A percentile compares a stretch with the other conserved stretches of the same genome.
These are phyloP conservation scores for Curvularia verruculosa DNA, from an alignment of 2,329 filamentous ascomycete genomes.

Conservation along the genomic window DNA sequence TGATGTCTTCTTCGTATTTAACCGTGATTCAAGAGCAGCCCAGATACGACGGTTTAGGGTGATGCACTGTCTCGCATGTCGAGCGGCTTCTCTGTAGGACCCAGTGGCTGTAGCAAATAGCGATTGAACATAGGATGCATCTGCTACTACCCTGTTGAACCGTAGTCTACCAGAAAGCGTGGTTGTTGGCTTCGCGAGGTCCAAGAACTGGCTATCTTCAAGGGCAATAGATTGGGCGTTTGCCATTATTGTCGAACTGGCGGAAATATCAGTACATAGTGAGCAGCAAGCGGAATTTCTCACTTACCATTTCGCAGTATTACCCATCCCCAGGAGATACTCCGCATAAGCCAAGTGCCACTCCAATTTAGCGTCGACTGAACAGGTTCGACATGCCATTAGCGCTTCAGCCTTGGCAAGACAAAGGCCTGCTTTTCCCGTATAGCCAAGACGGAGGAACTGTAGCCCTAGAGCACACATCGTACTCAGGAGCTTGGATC, in stretches of 20 bases:
- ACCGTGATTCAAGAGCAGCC: slow-evolving; percentile 57
- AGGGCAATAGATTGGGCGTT: slow-evolving; percentile 38
- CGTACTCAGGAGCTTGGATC: slow-evolving; percentile 51
- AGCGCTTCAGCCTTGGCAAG: slow-evolving; percentile 66
- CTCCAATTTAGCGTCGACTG: slow-evolving; percentile 56
- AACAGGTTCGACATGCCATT: slow-evolving; percentile 48
- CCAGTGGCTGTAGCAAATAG: slow-evolving; percentile 66
- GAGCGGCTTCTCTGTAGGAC: slow-evolving; percentile 53
- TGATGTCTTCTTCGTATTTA: slow-evolving; percentile 25
- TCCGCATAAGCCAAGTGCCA: slow-evolving; percentile 77
- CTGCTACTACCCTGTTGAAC: slow-evolving; percentile 61
- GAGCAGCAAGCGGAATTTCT: neutral
- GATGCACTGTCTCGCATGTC: slow-evolving; percentile 57
- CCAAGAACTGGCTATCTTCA: slow-evolving; percentile 37
- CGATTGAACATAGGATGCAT: slow-evolving; percentile 69
- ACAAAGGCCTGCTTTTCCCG: slow-evolving; percentile 61
- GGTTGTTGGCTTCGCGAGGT: slow-evolving; percentile 38
- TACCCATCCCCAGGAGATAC: slow-evolving; percentile 71
- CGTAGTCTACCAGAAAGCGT: slow-evolving; percentile 44
- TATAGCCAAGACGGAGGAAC: slow-evolving; percentile 66
- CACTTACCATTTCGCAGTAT: slow-evolving; percentile 63
- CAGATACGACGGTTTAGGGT: slow-evolving; percentile 58
- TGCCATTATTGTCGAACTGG: slow-evolving; percentile 39
- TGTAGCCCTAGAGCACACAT: slow-evolving; percentile 59
- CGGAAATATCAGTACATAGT: slow-evolving; percentile 18